Percentiles rank a stretch among this genome's conserved stretches.
phyloP scores from a whole-genome alignment of 305 asterid genomes.

The Solanum hybrid region DNA sequence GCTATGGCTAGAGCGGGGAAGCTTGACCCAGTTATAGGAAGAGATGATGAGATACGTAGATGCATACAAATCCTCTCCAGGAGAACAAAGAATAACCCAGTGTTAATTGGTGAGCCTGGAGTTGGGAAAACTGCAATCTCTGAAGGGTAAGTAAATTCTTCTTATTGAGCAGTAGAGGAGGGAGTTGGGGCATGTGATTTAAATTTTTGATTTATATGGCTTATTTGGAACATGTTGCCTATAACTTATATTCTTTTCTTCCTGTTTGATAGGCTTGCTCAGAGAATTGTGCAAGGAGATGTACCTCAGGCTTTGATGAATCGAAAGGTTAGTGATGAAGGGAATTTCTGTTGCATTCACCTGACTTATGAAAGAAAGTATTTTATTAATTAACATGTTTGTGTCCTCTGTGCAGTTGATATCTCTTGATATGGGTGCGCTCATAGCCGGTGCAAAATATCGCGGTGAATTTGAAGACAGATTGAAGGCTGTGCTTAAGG shows the following conservation, averaged over 20 bases:
- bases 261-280: slow-evolving; percentile 66
- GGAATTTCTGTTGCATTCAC: neutral
- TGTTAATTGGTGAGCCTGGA: slow-evolving; percentile 95
- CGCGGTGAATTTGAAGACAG: slow-evolving; percentile 98
- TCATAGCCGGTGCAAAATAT: slow-evolving; percentile 92
- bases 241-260: neutral
- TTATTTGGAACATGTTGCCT: neutral
- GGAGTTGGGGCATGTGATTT: neutral
- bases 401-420: slow-evolving; percentile 51
- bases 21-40: slow-evolving; percentile 94
- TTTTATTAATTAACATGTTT: slow-evolving; percentile 1
- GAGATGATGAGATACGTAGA: slow-evolving; percentile 94
- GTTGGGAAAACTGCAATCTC: slow-evolving; percentile 96
- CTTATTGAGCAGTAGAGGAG: neutral
- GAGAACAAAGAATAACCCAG: slow-evolving; percentile 94
- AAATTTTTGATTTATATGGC: neutral
- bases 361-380: neutral
- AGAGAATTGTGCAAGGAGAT: slow-evolving; percentile 94
- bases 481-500: slow-evolving; percentile 89
- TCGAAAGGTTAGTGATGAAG: slow-evolving; percentile 55
- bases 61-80: slow-evolving; percentile 93
- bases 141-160: slow-evolving; percentile 63
- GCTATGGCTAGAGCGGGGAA: slow-evolving; percentile 94
- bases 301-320: slow-evolving; percentile 93
- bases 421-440: slow-evolving; percentile 94